These are phyloP conservation scores for Aegilops speltoides DNA, from an alignment of 176 grass and related monocot genomes.

Conservation along the genomic window DNA sequence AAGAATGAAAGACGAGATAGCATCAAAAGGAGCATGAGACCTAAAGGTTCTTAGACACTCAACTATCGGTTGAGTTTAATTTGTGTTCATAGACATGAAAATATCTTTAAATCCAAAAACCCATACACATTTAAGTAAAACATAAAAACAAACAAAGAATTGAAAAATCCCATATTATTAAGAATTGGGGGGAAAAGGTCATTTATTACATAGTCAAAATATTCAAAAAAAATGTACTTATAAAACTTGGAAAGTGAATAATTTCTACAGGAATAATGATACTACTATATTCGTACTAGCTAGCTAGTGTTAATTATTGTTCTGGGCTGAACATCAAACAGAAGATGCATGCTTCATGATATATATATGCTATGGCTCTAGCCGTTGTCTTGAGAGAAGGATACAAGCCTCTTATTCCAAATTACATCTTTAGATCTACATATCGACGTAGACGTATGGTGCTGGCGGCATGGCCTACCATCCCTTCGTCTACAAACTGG, in stretches of 20 bases:
- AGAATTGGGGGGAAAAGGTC: too few relatives aligned
- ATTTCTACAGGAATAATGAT: neutral
- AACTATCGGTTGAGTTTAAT: neutral
- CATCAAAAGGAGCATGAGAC: neutral
- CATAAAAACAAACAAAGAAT: neutral
- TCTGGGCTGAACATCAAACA: neutral
- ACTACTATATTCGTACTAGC: neutral
- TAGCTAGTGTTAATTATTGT: neutral
- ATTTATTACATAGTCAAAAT: too few relatives aligned
- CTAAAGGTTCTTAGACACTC: neutral
- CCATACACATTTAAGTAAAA: neutral
- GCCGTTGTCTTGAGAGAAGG: neutral
- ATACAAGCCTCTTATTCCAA: neutral
- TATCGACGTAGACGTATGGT: neutral
- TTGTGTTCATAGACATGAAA: neutral
- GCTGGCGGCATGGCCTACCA: neutral
- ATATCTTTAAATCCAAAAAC: neutral
- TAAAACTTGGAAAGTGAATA: neutral
- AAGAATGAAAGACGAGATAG: slow-evolving; percentile 16
- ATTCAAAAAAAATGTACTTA: neutral
- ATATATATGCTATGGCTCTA: neutral
- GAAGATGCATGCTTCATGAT: neutral
- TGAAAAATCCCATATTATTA: too few relatives aligned
- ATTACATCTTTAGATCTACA: slow-evolving; percentile 5
- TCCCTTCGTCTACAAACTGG: slow-evolving; percentile 24